Evolutionary conservation across 805 yeast species (phyloP).

Genomic region (Maudiozyma turicensis): DNA sequence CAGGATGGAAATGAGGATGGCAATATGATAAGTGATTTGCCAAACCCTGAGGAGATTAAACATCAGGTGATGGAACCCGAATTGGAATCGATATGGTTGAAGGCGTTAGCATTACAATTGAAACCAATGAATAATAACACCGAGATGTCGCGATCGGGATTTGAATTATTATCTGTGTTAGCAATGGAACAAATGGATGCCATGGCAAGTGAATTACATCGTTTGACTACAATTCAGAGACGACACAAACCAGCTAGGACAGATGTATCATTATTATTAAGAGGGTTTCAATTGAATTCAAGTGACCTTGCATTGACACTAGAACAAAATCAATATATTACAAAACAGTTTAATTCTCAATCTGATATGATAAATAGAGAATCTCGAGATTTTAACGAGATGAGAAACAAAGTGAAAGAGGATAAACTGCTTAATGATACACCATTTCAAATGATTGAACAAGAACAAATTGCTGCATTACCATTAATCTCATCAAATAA

Average conservation of each 20-base stretch:
- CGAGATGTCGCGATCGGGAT: constrained; percentile 27
- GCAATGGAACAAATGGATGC: constrained; percentile 31
- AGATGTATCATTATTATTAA: constrained; percentile 40
- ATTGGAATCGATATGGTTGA: constrained; percentile 16
- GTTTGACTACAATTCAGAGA: constrained; percentile 50
- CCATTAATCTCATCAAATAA: constrained; percentile 38
- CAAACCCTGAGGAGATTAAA: constrained; percentile 15
- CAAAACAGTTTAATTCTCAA: constrained; percentile 10
- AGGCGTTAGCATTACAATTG: constrained; percentile 32
- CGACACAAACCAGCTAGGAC: constrained; percentile 42
- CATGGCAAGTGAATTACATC: constrained; percentile 36
- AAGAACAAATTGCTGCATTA: constrained; percentile 8
- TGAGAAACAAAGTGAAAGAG: neutral
- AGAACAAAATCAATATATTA: constrained; percentile 16
- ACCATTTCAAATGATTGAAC: constrained; percentile 9
- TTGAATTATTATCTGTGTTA: constrained; percentile 31
- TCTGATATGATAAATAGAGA: constrained; percentile 5
- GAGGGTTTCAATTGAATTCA: constrained; percentile 34
- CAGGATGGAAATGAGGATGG: neutral
- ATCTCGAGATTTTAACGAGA: neutral
- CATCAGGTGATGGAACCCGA: constrained; percentile 14
- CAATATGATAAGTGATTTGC: constrained; percentile 5
- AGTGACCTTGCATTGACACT: constrained; percentile 33
- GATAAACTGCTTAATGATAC: neutral
- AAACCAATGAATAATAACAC: constrained; percentile 26